Evolutionary conservation across 495 filamentous ascomycete genomes (phyloP), one percentile per base, ranked within the genome.

Genomic region (Penicillium subrubescens): DNA sequence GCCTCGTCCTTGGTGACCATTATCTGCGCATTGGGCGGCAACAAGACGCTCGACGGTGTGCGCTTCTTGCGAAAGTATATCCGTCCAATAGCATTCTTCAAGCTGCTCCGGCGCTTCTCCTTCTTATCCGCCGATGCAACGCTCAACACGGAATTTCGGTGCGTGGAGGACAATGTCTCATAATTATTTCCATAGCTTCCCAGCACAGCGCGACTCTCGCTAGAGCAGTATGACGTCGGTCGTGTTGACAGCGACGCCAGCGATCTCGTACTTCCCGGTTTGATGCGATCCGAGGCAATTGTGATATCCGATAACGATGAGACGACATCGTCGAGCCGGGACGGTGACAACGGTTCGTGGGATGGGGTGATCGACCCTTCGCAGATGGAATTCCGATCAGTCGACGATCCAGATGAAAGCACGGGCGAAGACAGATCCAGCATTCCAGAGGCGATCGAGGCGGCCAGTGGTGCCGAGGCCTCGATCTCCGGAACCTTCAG

Each of bases 201-300:
- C 31, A 62, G 61, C 3, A 64, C 46, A 8, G 70, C 52, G 15
- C 65, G 73, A 29, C 75, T 77, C 39, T 81, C 78, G 52, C 69
- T 79, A 0, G 80, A 81, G 55, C 77, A 77, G 59, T 72, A 79
- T 2, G 80, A 82, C 3, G 80, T 80, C 1, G 79, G 80, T 3
- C 77, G 73, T 12, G 78, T 81, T 2, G 78, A 81, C 3, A 76
- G 65, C 21, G 79, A 80, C 27, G 76, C 75, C 52, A 80, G 71
- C 29, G 80, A 82, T 33, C 79, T 77, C 25, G 73, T 71, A 65
- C 80, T 82, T 11, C 75, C 73, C 15, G 73, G 62, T 55, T 77
- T 74, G 31, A 57, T 63, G 12, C 61, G 73, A 29, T 73, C 70
- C 17, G 80, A 79, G n/a, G 72, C 71, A 27, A 81, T 35, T 46